phyloP scores from a whole-genome alignment of 1,284 basidiomycete species.

The Fomitopsis pinicola region DNA sequence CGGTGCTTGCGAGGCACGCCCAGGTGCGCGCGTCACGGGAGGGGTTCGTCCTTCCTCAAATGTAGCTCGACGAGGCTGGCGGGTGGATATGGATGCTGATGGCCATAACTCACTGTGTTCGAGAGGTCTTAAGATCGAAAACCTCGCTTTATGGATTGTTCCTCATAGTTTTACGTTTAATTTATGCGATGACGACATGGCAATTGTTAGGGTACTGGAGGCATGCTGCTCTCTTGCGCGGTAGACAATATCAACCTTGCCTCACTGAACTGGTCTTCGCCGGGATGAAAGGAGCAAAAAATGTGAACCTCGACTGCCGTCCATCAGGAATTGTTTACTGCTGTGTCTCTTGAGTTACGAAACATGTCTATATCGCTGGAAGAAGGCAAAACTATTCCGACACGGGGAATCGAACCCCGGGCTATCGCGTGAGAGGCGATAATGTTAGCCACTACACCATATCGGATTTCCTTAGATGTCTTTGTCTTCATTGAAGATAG shows the following conservation, averaged over 20 bases:
- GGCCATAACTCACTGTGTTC: neutral
- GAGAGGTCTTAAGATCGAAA: neutral
- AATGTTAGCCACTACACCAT: constrained; percentile 4
- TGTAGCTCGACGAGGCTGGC: neutral
- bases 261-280: no score
- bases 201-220: neutral
- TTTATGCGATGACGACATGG: neutral
- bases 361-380: neutral
- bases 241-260: no score
- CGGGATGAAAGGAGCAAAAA: no score
- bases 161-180: neutral
- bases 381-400: neutral
- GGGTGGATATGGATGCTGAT: neutral
- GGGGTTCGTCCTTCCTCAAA: neutral
- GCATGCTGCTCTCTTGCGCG: no score
- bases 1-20: neutral
- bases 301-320: no score
- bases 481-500: neutral
- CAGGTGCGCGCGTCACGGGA: neutral
- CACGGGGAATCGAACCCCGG: neutral
- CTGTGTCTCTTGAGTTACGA: no score
- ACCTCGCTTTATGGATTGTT: neutral
- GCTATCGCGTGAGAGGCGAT: constrained; percentile 1
- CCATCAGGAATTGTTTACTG: no score
- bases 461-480: neutral